These are phyloP conservation scores for Chamaecrista fasciculata DNA, from an alignment of 306 rosid genomes.

Conservation along the genomic window DNA sequence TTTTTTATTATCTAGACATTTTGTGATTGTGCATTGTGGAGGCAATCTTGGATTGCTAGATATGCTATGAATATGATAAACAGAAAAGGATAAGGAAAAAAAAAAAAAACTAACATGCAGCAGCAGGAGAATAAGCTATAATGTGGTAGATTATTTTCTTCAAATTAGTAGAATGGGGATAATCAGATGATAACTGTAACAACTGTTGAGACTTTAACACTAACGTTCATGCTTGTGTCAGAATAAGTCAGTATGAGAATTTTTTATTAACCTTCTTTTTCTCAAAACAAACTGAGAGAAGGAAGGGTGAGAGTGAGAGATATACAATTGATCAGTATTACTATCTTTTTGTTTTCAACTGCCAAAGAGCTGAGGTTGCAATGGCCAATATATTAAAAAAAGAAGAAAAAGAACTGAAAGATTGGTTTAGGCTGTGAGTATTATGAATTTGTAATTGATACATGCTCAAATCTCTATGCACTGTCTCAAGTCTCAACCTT, in stretches of 20 bases:
- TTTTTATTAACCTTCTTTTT: neutral
- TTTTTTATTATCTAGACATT: conserved; percentile 8
- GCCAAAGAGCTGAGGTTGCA: neutral
- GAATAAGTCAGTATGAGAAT: neutral
- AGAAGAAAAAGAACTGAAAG: neutral
- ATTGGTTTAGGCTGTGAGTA: conserved; percentile 13
- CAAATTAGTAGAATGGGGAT: neutral
- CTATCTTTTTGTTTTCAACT: neutral
- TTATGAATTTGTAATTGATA: neutral
- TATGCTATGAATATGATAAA: conserved; percentile 8
- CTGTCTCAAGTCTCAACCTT: neutral
- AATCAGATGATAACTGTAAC: neutral
- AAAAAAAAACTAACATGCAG: too few species aligned
- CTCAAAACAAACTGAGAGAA: neutral
- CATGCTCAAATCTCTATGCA: neutral
- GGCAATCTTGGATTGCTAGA: neutral
- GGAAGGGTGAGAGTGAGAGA: neutral
- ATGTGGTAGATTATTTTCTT: neutral
- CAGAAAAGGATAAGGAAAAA: too few species aligned
- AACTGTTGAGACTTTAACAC: neutral
- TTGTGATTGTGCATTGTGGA: neutral
- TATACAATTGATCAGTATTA: neutral
- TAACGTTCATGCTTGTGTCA: neutral
- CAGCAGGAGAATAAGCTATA: neutral
- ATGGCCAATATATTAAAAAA: too few species aligned